These are phyloP conservation scores for Desmodesmus armatus DNA, from an alignment of 139 green algal genomes.

Conservation along the genomic window DNA sequence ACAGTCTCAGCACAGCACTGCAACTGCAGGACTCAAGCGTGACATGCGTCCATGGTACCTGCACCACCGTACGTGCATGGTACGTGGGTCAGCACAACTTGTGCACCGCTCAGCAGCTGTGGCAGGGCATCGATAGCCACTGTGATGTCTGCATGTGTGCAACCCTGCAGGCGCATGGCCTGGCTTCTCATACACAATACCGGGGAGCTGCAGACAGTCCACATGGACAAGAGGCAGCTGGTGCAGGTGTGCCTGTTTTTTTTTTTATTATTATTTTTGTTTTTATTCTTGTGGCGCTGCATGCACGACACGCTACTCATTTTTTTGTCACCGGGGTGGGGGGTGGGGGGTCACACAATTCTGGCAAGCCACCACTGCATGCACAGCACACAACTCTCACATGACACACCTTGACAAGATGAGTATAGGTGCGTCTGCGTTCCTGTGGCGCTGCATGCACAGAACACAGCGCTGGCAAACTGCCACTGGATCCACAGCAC, in stretches of 20 bases:
- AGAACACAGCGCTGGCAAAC: no score
- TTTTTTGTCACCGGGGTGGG: not conserved
- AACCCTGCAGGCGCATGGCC: conserved; percentile 11
- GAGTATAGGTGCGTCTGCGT: no score
- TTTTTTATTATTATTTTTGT: not conserved
- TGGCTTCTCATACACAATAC: conserved; percentile 71
- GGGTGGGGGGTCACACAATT: not conserved
- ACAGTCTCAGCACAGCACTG: no score
- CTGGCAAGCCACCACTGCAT: not conserved
- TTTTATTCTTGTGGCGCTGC: not conserved
- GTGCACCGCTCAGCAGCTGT: not conserved
- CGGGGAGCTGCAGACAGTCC: conserved; percentile 56
- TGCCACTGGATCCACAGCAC: no score
- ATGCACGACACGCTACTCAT: not conserved
- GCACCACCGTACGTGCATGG: not conserved
- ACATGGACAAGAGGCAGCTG: conserved; percentile 84
- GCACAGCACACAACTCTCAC: not conserved
- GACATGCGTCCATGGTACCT: not conserved
- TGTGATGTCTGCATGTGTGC: not conserved
- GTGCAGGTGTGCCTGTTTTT: conserved; percentile 59
- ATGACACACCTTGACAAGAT: no score
- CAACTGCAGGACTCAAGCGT: not conserved
- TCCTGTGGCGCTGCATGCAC: no score
- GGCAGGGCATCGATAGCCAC: not conserved
- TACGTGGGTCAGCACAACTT: not conserved